Conservation (phyloP, 306 rosid species). For the Elaeagnus macrophylla region DNA sequence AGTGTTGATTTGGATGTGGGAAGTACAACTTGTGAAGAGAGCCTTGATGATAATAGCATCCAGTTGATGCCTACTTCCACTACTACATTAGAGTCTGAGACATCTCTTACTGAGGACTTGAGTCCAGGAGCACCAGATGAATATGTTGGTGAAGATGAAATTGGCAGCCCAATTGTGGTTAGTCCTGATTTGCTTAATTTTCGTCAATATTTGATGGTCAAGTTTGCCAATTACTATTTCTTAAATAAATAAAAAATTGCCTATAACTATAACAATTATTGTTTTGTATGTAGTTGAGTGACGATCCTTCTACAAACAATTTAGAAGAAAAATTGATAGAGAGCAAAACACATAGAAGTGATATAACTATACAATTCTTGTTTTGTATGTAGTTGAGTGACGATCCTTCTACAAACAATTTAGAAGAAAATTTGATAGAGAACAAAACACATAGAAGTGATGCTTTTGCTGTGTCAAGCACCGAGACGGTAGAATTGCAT, state of each 20-base stretch:
- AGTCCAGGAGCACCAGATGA: constrained; percentile 12
- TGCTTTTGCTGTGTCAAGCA: constrained; percentile 18
- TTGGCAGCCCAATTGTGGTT: constrained; percentile 21
- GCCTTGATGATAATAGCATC: constrained; percentile 8
- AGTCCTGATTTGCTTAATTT: constrained; percentile 12
- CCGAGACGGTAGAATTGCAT: constrained; percentile 19
- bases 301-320: constrained; percentile 20
- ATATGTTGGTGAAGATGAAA: constrained; percentile 25
- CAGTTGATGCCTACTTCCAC: constrained; percentile 8
- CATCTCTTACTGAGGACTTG: constrained; percentile 21
- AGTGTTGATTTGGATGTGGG: constrained; percentile 12
- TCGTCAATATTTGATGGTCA: constrained; percentile 6
- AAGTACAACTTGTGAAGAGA: constrained; percentile 1
- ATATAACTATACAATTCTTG: no score
- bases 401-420: constrained; percentile 18
- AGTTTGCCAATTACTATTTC: no score
- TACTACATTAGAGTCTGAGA: constrained; percentile 15
- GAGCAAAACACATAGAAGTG: constrained; percentile 13
- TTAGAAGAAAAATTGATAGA: constrained; percentile 22
- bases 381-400: constrained; percentile 30
- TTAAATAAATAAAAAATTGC: no score
- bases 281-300: constrained; percentile 29
- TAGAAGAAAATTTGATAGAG: constrained; percentile 22
- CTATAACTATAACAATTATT: no score
- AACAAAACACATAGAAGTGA: constrained; percentile 16